Base-by-base conservation (phyloP, 2,329 filamentous ascomycete species). In the Boeremia lycopersici region DNA sequence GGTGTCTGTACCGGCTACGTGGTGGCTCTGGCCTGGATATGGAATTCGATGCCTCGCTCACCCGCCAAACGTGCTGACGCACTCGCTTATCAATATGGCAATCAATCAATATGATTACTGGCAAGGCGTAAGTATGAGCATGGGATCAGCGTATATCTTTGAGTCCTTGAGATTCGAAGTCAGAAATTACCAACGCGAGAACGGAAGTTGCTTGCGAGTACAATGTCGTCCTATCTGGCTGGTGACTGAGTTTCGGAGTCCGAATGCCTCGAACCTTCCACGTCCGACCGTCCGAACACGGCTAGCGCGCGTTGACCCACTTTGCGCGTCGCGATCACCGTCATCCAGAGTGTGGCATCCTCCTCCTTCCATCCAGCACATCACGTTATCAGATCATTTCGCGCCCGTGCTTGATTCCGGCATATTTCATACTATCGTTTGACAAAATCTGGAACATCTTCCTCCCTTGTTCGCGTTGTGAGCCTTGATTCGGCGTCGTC, bases 41-140 rank as follows among this genome's bases (percentile, higher is more conserved):
- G 83, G 41, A 90, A 89, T 69, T 88, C 86, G 1, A 81, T 93
- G 46, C 89, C 89, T 0, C 84, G 89, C 5, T 90, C 90, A 3
- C 88, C 89, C 0, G 86, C 89, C 2, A 93, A 93, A 77, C 83
- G 89, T 56, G 86, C 86, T 2, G 85, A 88, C 0, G 89, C 88
- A 0, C 72, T 93, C 5, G 90, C 89, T 88, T 57, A 90, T 93
- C 74, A 93, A 93, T 68, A 86, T 23, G 19, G 79, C 76, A 1
- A 81, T 87, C 76, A 1, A 81, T 87, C 59, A 85, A 86, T 59
- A 71, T 67, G 10, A 74, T 83, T 40, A 83, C 85, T 0, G 83
- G 82, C 0, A 80, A 82, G 61, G 84, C 82, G 19, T 81, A 78
- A 10, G 19, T 23, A 23, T 23, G 77, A 81, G 51, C 83, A 85